phyloP scores from a whole-genome alignment of 352 stramenopile genomes.

The Plasmopara viticola region DNA sequence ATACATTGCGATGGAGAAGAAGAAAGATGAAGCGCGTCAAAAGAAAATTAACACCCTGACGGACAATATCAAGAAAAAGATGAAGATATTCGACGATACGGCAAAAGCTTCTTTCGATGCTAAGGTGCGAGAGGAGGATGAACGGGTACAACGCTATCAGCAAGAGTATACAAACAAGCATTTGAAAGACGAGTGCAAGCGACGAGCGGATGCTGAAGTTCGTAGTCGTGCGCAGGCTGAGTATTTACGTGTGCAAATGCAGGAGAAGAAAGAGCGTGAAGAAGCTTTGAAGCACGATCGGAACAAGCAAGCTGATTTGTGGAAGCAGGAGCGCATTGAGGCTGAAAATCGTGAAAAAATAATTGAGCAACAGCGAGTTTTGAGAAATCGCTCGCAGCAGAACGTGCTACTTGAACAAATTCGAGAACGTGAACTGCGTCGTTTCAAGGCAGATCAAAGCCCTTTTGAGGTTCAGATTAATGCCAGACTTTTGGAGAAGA shows the following conservation, averaged over 20 bases:
- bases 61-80: constrained; percentile 68
- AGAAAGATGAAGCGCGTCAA: constrained; percentile 51
- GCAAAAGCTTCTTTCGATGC: constrained; percentile 60
- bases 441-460: too few relatives aligned
- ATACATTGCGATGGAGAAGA: constrained; percentile 69
- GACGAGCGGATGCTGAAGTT: constrained; percentile 44
- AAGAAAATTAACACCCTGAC: constrained; percentile 19
- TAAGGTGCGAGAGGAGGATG: constrained; percentile 56
- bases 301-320: constrained; percentile 79
- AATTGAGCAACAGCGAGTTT: too few relatives aligned
- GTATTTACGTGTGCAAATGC: constrained; percentile 52
- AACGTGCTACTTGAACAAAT: too few relatives aligned
- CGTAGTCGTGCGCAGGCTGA: constrained; percentile 46
- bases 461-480: too few relatives aligned
- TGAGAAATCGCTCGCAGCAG: too few relatives aligned
- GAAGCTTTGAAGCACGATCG: constrained; percentile 43
- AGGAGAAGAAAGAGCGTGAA: constrained; percentile 66
- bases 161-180: constrained; percentile 57
- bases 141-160: constrained; percentile 55
- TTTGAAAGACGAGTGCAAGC: constrained; percentile 43
- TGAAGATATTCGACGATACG: constrained; percentile 83
- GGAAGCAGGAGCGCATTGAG: constrained; percentile 55
- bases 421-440: too few relatives aligned
- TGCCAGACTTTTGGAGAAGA: too few relatives aligned
- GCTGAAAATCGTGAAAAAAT: constrained; percentile 44